Base-by-base conservation (phyloP, 2,329 filamentous ascomycete genomes). In the Cytospora schulzeri region DNA sequence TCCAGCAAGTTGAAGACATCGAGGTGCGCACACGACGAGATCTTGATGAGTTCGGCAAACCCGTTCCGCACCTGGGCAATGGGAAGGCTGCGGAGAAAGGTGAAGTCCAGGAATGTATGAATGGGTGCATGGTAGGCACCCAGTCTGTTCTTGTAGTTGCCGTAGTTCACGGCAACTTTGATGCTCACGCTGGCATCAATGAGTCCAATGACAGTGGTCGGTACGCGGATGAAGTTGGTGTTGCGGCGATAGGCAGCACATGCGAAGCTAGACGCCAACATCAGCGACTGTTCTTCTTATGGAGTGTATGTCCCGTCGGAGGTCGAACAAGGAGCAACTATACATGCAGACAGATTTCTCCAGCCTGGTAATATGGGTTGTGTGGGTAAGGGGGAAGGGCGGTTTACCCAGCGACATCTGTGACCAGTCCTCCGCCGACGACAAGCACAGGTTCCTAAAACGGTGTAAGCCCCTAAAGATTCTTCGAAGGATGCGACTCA, bases 151-250 rank as follows among this genome's bases (percentile, higher is more conserved):
- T 91, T 91, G 80, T 91, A 90, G 74, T 88, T 86, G 73, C 87
- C 88, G 71, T 91, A 91, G 78, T 91, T 91, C 71, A 91, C 88
- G 15, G 87, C 89, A n/a, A 91, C 89, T 73, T 91, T 91, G 80
- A 91, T 91, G 41, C 86, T 89, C 58, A 91, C 89, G 22, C 87
- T 90, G 3, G 89, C 89, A 71, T 92, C 89, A 66, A 91, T 91
- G 56, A 92, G 80, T 12, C 89, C 89, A 71, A 92, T 91, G 68
- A 91, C 86, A 0, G 89, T 91, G 0, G 89, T 91, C 1, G 89
- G 89, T 11, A 91, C 83, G 56, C 89, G 87, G 72, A 91, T 90
- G 77, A 84, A 91, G 76, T 90, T 90, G 52, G 89, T 91, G 76
- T 86, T 91, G 70, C 89, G 81, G 67, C 88, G 85, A 76, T 91